Evolutionary conservation across 1,139 yeast genomes (phyloP), one percentile per base, ranked within the genome.

Genomic region (Candida albicans): DNA sequence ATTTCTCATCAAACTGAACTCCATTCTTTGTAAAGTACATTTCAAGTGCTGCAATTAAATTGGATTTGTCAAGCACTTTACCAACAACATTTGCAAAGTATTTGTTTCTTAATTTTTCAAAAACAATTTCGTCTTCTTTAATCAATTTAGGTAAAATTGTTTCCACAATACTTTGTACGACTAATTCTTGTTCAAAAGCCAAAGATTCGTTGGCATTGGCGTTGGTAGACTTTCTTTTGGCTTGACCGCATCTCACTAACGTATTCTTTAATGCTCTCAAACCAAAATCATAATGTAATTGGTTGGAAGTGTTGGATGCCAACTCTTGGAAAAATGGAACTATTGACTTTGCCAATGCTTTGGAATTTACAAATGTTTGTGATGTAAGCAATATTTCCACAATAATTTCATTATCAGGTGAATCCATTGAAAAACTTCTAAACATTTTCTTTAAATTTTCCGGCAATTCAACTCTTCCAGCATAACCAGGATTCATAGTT

Each of bases 401-500:
- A 48, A 93, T 93, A 1, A 74, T 64, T 35, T 72, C 77, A 35
- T 75, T 73, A 54, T 93, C 96, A 0, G 98, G 96, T 25, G 67
- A 68, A 9, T 77, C 74, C 85, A 93, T 84, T 0, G 91, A 78
- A 53, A 88, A 83, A 25, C 84, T 79, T 47, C 95, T 69, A 65
- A 91, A 93, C 33, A 85, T 73, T 55, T 82, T 86, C 58, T 85
- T 87, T 63, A 93, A 67, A 57, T 91, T 93, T 46, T 91, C 96
- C 0, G 99, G 99, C 10, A 93, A 67, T 28, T 75, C 75, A 12
- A 87, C 77, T 61, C 99, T 76, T 0, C 97, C 98, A 22, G 81
- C 82, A 59, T 93, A 93, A 1, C 80, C 86, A 1, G 97, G 98
- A 59, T 93, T 93, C 87, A 90, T 86, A 0, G 99, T 93, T 2